Base-by-base conservation (phyloP, 192 early-diverging fungal species). In the Umbelopsis isabellina region DNA sequence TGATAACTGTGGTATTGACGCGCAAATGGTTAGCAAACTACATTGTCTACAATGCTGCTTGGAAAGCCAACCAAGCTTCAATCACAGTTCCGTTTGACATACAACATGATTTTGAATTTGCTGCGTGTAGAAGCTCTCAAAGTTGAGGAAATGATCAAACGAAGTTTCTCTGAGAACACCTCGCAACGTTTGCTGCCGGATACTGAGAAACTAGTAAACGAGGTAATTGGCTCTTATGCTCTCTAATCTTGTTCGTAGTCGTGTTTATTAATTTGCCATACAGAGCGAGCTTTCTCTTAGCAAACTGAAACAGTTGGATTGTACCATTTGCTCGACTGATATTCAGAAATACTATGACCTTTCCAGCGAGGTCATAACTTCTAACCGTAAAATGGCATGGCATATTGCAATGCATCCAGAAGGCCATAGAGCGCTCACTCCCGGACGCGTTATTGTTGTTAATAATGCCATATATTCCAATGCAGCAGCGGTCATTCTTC, bases 141-240 rank as follows among this genome's bases (percentile, higher is more conserved):
- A 51, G 96, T 98, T 1, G 97, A 99, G 70, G 97, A 99, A 70
- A 96, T 99, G 90, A 98, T 99, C 79, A 96, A 97, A 71, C 91
- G 95, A 45, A 93, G 91, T 80, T 99, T 99, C 89, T 95, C 92
- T 4, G 97, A 98, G 71, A 95, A 95, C 79, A 74, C 77, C 6
- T 77, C 87, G n/a, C 96, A 99, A 83, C 91, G 94, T 65, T 67
- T 88, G 46, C 79, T 97, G 37, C 97, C 95, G 0, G 94, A 95
- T 52, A 88, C 93, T 22, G 84, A 95, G 73, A 85, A 83, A 61
- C 71, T 85, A 46, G 79, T 91, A 69, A 82, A 88, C 25, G 88
- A 93, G 70, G 89, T 88, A 67, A 70, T 5, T 45, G 12, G 2
- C 25, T 20, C n/a, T 66, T 30, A 6, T 53, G 5, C 16, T 35